Evolutionary conservation across 441 rosid species (phyloP), one percentile per base, ranked within the genome.

Genomic region (Flueggea neowawraea): DNA sequence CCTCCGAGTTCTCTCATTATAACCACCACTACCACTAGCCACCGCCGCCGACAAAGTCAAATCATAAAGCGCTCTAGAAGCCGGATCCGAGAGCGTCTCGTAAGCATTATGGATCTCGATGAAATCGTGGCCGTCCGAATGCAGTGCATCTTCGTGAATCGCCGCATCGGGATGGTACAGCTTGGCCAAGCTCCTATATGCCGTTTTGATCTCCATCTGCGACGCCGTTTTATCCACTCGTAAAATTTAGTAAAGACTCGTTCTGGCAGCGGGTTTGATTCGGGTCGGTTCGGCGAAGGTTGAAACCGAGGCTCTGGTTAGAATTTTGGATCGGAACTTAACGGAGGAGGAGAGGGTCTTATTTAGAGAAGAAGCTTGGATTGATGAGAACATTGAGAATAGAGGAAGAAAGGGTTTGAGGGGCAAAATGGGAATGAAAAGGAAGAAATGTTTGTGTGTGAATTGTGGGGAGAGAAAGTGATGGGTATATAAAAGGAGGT

Each of bases 71-170:
- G 90, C 87, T 66, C 98, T 81, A 3, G 96, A 80, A 6, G 76
- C 78, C 50, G 96, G 96, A 78, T 92, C 95, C 57, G 90, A 84
- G 8, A 92, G 75, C 55, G 94, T 92, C 36, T 82, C 81, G 66
- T 92, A 92, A 0, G 96, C 98, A 64, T 86, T 79, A 6, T 82
- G 87, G 55, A 92, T 86, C 82, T 86, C 78, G 57, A 90, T 84
- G 75, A 92, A 92, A 57, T 84, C 84, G 14, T 64, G 55, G 6
- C 90, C 93, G 65, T 83, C 88, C 22, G 82, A 60, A 2, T 61
- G 41, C 28, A 4, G 17, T 0, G 54, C 69, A 17, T 83, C 84
- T 67, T 36, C 55, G 7, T 28, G 39, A 16, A 53, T 92, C 96
- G 71, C 67, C 15, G 87, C 84, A 28, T 92, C 98, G 0, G 98